Conservation (phyloP, 345 rosid species). For the Populus simonii region DNA sequence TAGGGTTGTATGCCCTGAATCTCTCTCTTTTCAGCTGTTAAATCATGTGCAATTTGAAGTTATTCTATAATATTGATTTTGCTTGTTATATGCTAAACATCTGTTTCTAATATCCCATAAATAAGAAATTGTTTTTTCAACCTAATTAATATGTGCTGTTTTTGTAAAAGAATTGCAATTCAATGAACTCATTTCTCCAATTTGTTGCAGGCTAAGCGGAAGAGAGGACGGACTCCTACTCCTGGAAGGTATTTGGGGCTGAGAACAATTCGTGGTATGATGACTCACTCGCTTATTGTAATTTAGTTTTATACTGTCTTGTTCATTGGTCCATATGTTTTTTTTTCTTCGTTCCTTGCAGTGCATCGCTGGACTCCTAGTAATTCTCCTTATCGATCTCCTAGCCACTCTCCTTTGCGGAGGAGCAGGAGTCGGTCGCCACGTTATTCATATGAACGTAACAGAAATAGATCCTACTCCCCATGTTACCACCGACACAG, state of each 20-base stretch:
- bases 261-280: constrained; percentile 57
- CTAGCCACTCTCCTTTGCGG: constrained; percentile 46
- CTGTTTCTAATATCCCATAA: neutral
- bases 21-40: constrained; percentile 51
- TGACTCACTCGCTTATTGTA: neutral
- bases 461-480: constrained; percentile 56
- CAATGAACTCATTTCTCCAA: constrained; percentile 3
- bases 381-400: constrained; percentile 44
- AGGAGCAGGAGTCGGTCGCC: constrained; percentile 43
- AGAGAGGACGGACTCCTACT: constrained; percentile 89
- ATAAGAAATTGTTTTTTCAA: neutral
- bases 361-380: constrained; percentile 44
- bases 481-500: constrained; percentile 17
- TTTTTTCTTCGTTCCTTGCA: constrained; percentile 11
- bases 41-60: constrained; percentile 17
- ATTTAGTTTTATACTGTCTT: neutral
- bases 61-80: neutral
- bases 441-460: constrained; percentile 49
- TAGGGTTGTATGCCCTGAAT: constrained; percentile 94
- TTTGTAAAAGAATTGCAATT: neutral
- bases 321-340: neutral
- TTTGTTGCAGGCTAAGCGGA: constrained; percentile 66
- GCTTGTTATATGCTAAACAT: neutral
- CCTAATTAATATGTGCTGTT: neutral
- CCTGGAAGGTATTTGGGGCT: constrained; percentile 91